Evolutionary conservation across 257 asterid species (phyloP).

Genomic region (Mentha longifolia): DNA sequence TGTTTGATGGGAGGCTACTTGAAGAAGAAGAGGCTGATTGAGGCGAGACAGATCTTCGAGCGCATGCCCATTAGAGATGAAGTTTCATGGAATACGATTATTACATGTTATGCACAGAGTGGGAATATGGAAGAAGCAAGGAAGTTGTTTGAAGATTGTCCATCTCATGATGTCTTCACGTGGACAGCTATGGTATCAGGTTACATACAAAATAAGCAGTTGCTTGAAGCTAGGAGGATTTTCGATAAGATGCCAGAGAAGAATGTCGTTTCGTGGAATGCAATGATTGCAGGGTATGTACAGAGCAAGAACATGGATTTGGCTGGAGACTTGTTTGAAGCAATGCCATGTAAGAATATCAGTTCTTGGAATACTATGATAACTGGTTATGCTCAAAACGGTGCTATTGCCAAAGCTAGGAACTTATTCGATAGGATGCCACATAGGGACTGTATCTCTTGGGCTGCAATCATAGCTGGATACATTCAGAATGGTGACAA

Average conservation of each 20-base stretch:
- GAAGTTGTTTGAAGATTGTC: conserved; percentile 72
- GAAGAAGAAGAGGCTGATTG: conserved; percentile 72
- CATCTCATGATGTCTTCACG: conserved; percentile 69
- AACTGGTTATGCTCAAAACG: conserved; percentile 82
- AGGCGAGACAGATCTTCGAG: conserved; percentile 69
- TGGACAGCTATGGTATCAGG: conserved; percentile 97
- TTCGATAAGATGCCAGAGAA: conserved; percentile 85
- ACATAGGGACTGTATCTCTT: conserved; percentile 41
- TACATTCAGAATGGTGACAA: conserved; percentile 76
- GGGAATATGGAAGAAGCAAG: conserved; percentile 68
- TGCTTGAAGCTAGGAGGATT: conserved; percentile 70
- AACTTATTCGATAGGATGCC: conserved; percentile 75
- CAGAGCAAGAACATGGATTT: conserved; percentile 67
- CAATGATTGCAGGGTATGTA: conserved; percentile 90
- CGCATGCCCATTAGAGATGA: conserved; percentile 76
- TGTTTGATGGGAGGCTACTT: conserved; percentile 95
- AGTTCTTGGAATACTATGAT: conserved; percentile 97
- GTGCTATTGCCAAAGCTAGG: conserved; percentile 64
- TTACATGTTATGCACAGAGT: conserved; percentile 81
- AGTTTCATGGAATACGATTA: conserved; percentile 90
- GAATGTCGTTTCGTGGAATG: conserved; percentile 87
- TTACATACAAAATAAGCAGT: conserved; percentile 74
- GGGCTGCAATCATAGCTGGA: conserved; percentile 86
- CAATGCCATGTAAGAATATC: conserved; percentile 75
- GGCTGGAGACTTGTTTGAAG: conserved; percentile 78